phyloP scores from a whole-genome alignment of 2,329 filamentous ascomycete genomes.

The Diaporthe sp. region DNA sequence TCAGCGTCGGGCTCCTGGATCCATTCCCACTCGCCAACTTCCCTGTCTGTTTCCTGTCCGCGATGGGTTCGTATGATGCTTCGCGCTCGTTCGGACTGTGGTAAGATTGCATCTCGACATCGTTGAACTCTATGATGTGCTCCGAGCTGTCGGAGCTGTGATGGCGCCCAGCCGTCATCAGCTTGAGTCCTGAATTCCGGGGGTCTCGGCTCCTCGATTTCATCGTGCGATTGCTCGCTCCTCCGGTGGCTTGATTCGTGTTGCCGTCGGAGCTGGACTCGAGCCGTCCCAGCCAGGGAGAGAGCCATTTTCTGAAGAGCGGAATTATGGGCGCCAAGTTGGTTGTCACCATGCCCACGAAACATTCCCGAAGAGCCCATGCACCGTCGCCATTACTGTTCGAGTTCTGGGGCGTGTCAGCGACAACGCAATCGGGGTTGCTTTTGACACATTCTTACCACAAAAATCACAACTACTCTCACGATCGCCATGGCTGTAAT shows the following conservation, averaged over 20 bases:
- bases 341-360: constrained; percentile 34
- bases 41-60: too few relatives aligned
- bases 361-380: constrained; percentile 34
- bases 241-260: neutral
- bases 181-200: neutral
- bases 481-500: constrained; percentile 35
- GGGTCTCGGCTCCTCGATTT: constrained; percentile 6
- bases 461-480: constrained; percentile 26
- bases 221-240: neutral
- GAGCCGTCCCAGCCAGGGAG: constrained; percentile 14
- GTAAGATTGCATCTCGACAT: constrained; percentile 21
- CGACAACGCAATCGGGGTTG: neutral
- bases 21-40: neutral
- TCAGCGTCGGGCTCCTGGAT: neutral
- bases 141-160: constrained; percentile 22
- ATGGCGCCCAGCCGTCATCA: neutral
- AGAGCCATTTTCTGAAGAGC: constrained; percentile 33
- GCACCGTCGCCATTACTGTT: constrained; percentile 33
- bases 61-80: neutral
- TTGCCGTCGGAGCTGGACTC: neutral
- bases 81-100: neutral
- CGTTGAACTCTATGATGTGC: constrained; percentile 1
- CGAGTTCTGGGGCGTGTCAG: constrained; percentile 15
- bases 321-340: constrained; percentile 33
- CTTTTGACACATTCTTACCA: neutral